These are phyloP conservation scores for Aspergillus felis DNA, from an alignment of 2,329 filamentous ascomycete species.

Conservation along the genomic window DNA sequence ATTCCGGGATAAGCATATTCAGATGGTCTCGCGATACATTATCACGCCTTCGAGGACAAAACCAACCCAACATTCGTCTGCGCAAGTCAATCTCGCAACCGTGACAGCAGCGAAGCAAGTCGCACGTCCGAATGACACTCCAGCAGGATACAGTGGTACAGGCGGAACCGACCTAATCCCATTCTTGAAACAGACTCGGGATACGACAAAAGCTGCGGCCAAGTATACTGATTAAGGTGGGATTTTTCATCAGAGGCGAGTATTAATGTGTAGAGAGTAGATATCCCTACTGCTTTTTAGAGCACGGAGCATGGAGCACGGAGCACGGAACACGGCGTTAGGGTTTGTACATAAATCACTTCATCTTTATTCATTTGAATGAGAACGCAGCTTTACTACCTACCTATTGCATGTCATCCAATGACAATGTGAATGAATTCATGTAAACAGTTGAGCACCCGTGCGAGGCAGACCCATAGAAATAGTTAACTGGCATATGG, in stretches of 20 bases:
- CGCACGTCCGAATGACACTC: slow-evolving; percentile 25
- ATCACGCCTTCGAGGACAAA: slow-evolving; percentile 40
- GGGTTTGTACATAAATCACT: neutral
- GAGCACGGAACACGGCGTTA: neutral
- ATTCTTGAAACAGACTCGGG: slow-evolving; percentile 50
- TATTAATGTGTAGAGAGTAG: neutral
- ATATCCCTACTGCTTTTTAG: neutral
- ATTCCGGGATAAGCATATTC: slow-evolving; percentile 47
- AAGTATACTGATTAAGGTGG: slow-evolving; percentile 19
- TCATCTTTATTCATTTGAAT: neutral
- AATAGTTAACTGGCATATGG: neutral
- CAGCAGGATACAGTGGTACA: slow-evolving; percentile 44
- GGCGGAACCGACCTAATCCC: slow-evolving; percentile 53
- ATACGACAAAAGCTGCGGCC: slow-evolving; percentile 46
- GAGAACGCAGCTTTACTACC: neutral
- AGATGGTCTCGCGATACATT: slow-evolving; percentile 47
- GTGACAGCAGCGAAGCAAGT: slow-evolving; percentile 36
- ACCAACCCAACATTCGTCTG: slow-evolving; percentile 11
- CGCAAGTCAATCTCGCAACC: slow-evolving; percentile 42
- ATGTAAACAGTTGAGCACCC: neutral
- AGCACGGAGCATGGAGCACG: neutral
- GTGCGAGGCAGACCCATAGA: neutral
- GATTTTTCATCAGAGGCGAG: neutral
- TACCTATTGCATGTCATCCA: neutral
- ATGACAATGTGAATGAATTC: neutral